Percentiles rank a stretch among this genome's conserved stretches.
Conservation (phyloP, 306 rosid species). For the Cercis canadensis region DNA sequence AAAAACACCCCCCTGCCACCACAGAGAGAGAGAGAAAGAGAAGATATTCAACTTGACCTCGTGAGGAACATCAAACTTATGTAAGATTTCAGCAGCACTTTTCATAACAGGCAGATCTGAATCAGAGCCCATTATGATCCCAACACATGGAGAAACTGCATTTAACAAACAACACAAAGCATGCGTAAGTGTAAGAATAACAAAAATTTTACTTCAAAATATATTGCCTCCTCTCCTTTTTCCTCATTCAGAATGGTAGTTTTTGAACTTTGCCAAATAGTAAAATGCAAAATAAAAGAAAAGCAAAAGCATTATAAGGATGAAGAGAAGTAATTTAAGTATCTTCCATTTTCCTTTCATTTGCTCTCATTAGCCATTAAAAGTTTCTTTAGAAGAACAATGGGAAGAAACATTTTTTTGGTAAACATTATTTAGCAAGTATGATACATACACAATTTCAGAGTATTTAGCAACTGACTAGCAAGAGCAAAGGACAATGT, state of each 20-base stretch:
- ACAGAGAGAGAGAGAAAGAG: background rate
- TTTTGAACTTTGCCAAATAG: background rate
- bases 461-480: background rate
- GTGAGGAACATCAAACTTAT: conserved; percentile 69
- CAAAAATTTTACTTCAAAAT: conserved; percentile 5
- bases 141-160: conserved; percentile 74
- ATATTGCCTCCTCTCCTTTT: conserved; percentile 3
- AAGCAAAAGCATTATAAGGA: conserved; percentile 10
- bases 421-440: background rate
- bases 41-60: conserved; percentile 54
- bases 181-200: conserved; percentile 17
- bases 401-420: background rate
- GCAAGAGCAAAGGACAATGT: background rate
- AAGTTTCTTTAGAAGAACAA: background rate
- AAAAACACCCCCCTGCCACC: background rate
- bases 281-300: conserved; percentile 7
- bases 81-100: conserved; percentile 79
- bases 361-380: background rate
- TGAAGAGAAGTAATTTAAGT: conserved; percentile 5
- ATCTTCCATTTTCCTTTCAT: background rate
- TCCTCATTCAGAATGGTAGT: background rate
- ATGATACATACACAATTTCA: background rate
- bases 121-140: conserved; percentile 95
- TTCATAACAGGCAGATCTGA: conserved; percentile 96
- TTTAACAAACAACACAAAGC: conserved; percentile 33